Evolutionary conservation across 441 rosid species (phyloP), one percentile per base, ranked within the genome.

Genomic region (Populus trichocarpa): DNA sequence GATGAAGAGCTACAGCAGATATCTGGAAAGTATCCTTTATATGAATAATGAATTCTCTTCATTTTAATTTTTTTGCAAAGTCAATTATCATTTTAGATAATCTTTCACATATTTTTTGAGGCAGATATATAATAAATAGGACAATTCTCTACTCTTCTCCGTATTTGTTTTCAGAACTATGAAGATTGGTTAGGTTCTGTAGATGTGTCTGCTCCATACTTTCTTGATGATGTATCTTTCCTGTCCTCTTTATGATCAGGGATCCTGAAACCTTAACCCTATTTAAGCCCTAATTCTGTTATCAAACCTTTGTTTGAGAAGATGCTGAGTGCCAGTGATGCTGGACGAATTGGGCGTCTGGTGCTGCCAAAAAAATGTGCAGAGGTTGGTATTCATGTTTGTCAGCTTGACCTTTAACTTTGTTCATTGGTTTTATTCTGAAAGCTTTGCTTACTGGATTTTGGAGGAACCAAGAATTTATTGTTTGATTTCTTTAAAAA

Each of bases 331-430:
- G 97, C 92, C 72, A 97, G 97, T 83, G 99, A 97, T 92, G 91
- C 98, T 38, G 99, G 99, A 65, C 87, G 89, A 84, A 86, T 90
- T 80, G 99, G 98, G 75, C 97, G 98, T 82, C 80, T 97, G 79
- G 93, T 93, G 83, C 88, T 97, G 82, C 99, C 99, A 68, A 97
- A 95, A 83, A 95, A 93, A 87, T 94, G 89, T 85, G 99, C 99
- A 2, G 99, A 97, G 98, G 99, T 96, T 79, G 69, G 88, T 83
- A 65, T 38, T 75, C 71, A 67, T 22, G 66, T 38, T 59, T 69
- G 22, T 71, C 18, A 59, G 13, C 70, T 61, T 64, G 53, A 80
- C 46, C 71, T 82, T 67, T 63, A 22, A n/a, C 53, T 76, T 77
- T 38, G n/a, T 73, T 38, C 26, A 42, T 25, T 46, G 68, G 77